A percentile compares a stretch with the other conserved stretches of the same genome.
Conservation (phyloP, 106 monocot species). For the Apostasia ramifera region DNA sequence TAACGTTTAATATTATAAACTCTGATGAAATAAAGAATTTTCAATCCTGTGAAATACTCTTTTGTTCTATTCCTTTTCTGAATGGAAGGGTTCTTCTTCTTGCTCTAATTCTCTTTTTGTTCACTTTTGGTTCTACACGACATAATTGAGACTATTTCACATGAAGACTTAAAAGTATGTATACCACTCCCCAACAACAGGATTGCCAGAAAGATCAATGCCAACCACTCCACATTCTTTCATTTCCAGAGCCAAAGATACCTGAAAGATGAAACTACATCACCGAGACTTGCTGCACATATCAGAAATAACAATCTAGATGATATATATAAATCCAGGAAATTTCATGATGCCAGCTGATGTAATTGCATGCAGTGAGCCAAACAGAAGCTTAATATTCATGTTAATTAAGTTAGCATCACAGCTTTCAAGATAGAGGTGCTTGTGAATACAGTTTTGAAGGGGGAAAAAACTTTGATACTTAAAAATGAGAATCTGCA, state of each 20-base stretch:
- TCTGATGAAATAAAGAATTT: neutral
- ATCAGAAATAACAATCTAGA: too few species aligned
- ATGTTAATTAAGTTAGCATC: neutral
- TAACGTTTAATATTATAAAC: neutral
- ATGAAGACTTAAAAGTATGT: neutral
- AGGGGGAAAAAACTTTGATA: neutral
- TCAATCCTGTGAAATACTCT: neutral
- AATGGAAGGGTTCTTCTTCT: neutral
- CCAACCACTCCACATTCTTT: conserved; percentile 83
- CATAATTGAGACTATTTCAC: too few species aligned
- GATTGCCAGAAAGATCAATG: conserved; percentile 95
- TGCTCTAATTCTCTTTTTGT: too few species aligned
- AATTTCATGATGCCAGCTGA: too few species aligned
- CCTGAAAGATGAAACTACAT: conserved; percentile 23
- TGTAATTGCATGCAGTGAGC: too few species aligned
- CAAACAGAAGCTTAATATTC: too few species aligned
- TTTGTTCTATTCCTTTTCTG: too few species aligned
- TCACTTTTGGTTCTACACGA: too few species aligned
- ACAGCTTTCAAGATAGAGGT: neutral
- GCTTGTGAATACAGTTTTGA: neutral
- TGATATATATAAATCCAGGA: too few species aligned
- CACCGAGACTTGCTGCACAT: too few species aligned
- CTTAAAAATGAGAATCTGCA: neutral
- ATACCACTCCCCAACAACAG: conserved; percentile 90
- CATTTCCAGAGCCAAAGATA: conserved; percentile 76